Base-by-base conservation (phyloP, 2,329 filamentous ascomycete genomes). In the Pseudogymnoascus sp. region DNA sequence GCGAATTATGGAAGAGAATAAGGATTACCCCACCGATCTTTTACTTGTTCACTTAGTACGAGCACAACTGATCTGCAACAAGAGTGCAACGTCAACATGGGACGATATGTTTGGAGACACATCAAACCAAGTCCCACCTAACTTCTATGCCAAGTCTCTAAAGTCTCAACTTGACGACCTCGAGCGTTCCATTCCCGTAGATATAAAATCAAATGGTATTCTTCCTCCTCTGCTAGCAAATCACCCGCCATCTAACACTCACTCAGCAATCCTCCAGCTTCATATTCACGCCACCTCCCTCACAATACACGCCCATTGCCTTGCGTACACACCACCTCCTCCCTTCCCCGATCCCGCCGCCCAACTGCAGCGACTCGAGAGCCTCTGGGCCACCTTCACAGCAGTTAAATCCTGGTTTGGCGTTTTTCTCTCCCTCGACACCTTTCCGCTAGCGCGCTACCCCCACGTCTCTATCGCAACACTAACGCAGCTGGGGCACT, bases 11-110 rank as follows among this genome's bases (percentile, higher is more conserved):
- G 31, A 65, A 21, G 41, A 61, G 11, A 11, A 5, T 31, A 49
- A 62, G 8, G 64, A 65, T 31, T 64, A 60, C 45, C 11, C 38
- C 3, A 65, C 63, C 5, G 64, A 65, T 28, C 11, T 7, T 9
- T 31, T 59, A 11, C 59, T 65, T 5, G 52, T 63, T 25, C 33
- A 59, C 8, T 45, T 55, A 38, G 45, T 64, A 21, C 49, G 63
- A 31, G 38, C 59, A 35, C 62, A 65, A 7, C 21, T 55, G n/a
- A 55, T 55, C 25, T 55, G 49, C n/a, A 55, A 55, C 9, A 55
- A 55, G 11, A 16, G 49, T 12, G 11, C 28, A 55, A 33, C 49
- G 33, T 55, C 49, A 18, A 33, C 28, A 7, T 55, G 49, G 49
- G 49, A 55, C 5, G 49, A 55, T 31, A 55, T 33, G 6, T 55